Conservation (phyloP, 768 basidiomycete species). For the Boletus insuetus region DNA sequence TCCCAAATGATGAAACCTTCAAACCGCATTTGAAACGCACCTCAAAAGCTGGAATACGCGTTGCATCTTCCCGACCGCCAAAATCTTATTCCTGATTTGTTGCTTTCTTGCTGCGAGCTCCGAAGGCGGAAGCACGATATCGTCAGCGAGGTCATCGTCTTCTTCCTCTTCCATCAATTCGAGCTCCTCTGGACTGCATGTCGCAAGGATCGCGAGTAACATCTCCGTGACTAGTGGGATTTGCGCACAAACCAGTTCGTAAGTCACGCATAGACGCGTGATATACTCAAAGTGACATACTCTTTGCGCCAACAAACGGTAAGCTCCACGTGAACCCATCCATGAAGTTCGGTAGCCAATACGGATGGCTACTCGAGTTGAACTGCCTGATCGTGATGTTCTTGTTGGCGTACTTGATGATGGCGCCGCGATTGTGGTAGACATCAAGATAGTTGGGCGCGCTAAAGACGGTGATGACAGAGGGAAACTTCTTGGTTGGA, state of each 20-base stretch:
- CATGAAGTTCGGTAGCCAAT: conserved; percentile 98
- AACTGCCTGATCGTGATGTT: conserved; percentile 95
- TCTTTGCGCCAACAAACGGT: conserved; percentile 97
- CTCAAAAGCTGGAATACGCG: conserved; percentile 85
- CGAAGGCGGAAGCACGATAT: conserved; percentile 33
- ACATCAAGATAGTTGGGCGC: conserved; percentile 98
- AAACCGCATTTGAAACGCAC: conserved; percentile 41
- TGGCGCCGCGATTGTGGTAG: conserved; percentile 94
- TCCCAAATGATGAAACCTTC: too few relatives aligned
- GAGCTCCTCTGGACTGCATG: conserved; percentile 92
- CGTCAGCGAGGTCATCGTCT: conserved; percentile 24
- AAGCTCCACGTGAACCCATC: conserved; percentile 99
- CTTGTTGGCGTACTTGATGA: conserved; percentile 97
- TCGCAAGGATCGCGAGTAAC: conserved; percentile 90
- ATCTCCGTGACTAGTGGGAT: conserved; percentile 82
- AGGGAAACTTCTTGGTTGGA: conserved; percentile 91
- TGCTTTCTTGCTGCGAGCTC: conserved; percentile 58
- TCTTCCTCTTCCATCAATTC: conserved; percentile 49
- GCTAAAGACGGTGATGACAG: conserved; percentile 97
- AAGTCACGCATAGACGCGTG: not conserved
- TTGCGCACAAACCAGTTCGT: not conserved
- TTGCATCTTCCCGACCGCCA: conserved; percentile 90
- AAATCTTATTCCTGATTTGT: conserved; percentile 90
- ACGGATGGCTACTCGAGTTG: conserved; percentile 76
- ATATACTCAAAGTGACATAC: conserved; percentile 43